Evolutionary conservation across 306 rosid genomes (phyloP), one percentile per base, ranked within the genome.

Genomic region (Fragaria iinumae): DNA sequence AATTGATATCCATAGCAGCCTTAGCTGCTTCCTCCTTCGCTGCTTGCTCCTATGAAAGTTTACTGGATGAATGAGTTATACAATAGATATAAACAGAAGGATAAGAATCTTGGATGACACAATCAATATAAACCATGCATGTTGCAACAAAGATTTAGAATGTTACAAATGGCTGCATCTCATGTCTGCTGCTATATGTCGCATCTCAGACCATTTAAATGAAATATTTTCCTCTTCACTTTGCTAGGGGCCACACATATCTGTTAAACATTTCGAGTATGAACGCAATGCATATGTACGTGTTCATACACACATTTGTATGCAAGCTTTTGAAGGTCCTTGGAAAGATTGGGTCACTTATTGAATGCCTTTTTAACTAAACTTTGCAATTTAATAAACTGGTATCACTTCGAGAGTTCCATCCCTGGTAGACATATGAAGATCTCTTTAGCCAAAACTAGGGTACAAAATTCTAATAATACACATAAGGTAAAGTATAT

Each of bases 21-120:
- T 56, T 56, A 6, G 69, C 69, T 32, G 68, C 68, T 34, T 63
- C 68, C 68, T 63, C 68, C 68, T 63, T 63, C 4, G 66, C 76
- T n/a, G 77, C 77, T 73, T 73, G 67, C 67, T 73, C 77, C 77
- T 73, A 20, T 29, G 55, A 39, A 73, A 73, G 3, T 72, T 53
- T 53, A 72, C 48, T 36, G 66, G 49, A 55, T 25, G 17, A 72
- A 25, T 53, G n/a, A 72, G 49, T 20, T 50, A 18, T 71, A 20
- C 23, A 25, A 50, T 1, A 50, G 39, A 63, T 27, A 11, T 9
- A 60, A 7, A n/a, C 17, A 23, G 1, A 6, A 32, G 25, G 70
- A 38, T 66, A 36, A 36, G 11, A 18, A 72, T 2, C 5, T 6
- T n/a, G 13, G 76, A 53, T 53, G 36, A 36, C 65, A 53, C 23